Conservation (phyloP, 1,284 basidiomycete genomes). For the Mixia osmundae region DNA sequence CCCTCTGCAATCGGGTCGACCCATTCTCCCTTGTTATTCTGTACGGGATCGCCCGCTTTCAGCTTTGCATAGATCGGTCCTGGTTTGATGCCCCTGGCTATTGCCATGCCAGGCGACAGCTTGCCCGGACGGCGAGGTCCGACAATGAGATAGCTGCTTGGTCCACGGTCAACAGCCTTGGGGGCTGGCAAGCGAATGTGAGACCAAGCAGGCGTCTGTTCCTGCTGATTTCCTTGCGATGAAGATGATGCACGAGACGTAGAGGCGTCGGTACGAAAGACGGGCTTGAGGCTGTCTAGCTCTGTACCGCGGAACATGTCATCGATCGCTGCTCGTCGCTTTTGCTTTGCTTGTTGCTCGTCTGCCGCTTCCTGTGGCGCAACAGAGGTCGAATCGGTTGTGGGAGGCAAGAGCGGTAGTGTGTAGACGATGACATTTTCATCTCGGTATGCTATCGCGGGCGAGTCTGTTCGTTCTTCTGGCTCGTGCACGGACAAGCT, state of each 20-base stretch:
- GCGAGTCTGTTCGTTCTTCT: background rate
- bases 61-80: slow-evolving; percentile 30
- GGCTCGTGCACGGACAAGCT: background rate
- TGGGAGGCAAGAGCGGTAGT: no score
- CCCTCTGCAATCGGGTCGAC: slow-evolving; percentile 22
- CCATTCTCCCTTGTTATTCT: slow-evolving; percentile 24
- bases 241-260: no score
- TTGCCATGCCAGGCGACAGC: slow-evolving; percentile 47
- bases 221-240: slow-evolving; percentile 3
- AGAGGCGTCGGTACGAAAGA: slow-evolving; percentile 9
- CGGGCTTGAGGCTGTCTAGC: slow-evolving; percentile 9
- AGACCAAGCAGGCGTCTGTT: slow-evolving; percentile 12
- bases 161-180: background rate
- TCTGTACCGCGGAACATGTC: slow-evolving; percentile 19
- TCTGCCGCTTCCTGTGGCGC: slow-evolving; percentile 7
- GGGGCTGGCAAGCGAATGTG: slow-evolving; percentile 7
- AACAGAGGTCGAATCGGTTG: background rate
- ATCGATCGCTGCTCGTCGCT: slow-evolving; percentile 15
- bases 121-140: slow-evolving; percentile 63
- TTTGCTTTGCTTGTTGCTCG: slow-evolving; percentile 12
- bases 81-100: slow-evolving; percentile 37
- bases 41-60: slow-evolving; percentile 24
- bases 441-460: background rate
- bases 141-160: slow-evolving; percentile 33
- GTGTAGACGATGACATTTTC: no score